Evolutionary conservation across 2,329 filamentous ascomycete species (phyloP).

Genomic region (Tolypocladium album): DNA sequence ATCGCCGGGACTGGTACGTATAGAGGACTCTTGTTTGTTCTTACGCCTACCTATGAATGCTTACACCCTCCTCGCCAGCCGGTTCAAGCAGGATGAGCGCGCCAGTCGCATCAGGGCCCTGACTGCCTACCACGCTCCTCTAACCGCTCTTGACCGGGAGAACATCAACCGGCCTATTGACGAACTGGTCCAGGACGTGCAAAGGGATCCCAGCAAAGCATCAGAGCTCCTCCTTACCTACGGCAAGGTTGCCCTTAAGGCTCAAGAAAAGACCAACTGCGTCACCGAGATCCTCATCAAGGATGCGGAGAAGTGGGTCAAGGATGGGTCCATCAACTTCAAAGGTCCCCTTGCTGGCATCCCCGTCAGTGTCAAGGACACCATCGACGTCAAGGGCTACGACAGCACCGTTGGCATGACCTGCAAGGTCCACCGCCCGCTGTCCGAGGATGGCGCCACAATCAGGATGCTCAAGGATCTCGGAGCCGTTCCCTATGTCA

Average conservation of each 20-base stretch:
- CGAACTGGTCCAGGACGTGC: conserved; percentile 67
- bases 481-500: conserved; percentile 82
- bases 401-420: conserved; percentile 78
- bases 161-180: conserved; percentile 67
- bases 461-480: conserved; percentile 75
- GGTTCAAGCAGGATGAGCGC: conserved; percentile 71
- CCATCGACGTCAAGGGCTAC: conserved; percentile 70
- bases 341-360: conserved; percentile 79
- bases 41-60: not conserved
- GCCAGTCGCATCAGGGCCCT: conserved; percentile 57
- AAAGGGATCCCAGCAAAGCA: conserved; percentile 54
- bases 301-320: conserved; percentile 64
- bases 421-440: conserved; percentile 56
- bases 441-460: conserved; percentile 56
- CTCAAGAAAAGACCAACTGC: conserved; percentile 81
- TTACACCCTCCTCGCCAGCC: conserved; percentile 35
- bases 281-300: conserved; percentile 77
- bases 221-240: conserved; percentile 73
- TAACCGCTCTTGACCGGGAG: conserved; percentile 53
- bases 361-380: conserved; percentile 75
- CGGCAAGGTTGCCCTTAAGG: conserved; percentile 73
- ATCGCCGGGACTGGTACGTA: conserved; percentile 56
- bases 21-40: not conserved
- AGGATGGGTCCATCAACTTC: conserved; percentile 51
- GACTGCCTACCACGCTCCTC: conserved; percentile 51